These are phyloP conservation scores for Acanthochlamys bracteata DNA, from an alignment of 106 monocot species.

Conservation along the genomic window DNA sequence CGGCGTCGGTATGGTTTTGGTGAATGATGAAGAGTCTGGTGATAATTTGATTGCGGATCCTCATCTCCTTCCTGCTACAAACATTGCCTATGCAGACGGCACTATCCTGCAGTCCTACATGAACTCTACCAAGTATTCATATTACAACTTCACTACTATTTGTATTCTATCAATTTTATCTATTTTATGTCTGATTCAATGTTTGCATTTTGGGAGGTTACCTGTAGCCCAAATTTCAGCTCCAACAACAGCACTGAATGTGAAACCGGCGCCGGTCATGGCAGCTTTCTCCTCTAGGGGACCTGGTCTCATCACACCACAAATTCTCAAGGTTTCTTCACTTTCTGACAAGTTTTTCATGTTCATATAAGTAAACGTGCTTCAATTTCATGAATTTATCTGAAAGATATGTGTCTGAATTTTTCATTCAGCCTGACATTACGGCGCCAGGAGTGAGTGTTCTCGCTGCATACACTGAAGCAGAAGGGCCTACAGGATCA, in stretches of 20 bases:
- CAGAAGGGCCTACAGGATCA: neutral
- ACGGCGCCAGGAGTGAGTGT: conserved; percentile 48
- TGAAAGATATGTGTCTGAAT: too few relatives aligned
- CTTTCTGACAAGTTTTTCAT: too few relatives aligned
- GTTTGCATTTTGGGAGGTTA: conserved; percentile 11
- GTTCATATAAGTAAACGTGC: neutral
- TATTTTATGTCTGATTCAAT: too few relatives aligned
- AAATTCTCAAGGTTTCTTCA: conserved; percentile 69
- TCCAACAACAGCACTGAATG: conserved; percentile 11
- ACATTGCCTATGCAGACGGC: conserved; percentile 24
- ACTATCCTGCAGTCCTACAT: conserved; percentile 17
- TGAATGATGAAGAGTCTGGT: conserved; percentile 17
- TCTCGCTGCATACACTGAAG: conserved; percentile 30
- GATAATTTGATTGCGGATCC: conserved; percentile 14
- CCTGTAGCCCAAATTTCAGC: conserved; percentile 30
- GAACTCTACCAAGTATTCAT: conserved; percentile 40
- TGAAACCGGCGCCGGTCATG: conserved; percentile 44
- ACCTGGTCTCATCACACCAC: conserved; percentile 32
- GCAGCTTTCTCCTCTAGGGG: conserved; percentile 63
- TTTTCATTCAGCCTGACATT: conserved; percentile 42
- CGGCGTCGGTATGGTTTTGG: conserved; percentile 50
- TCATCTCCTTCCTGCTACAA: conserved; percentile 40
- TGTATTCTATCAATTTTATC: too few relatives aligned
- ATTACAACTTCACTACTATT: too few relatives aligned
- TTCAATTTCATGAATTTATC: neutral